Conservation (phyloP, 2,329 filamentous ascomycete species). For the Ophiostoma sp. region DNA sequence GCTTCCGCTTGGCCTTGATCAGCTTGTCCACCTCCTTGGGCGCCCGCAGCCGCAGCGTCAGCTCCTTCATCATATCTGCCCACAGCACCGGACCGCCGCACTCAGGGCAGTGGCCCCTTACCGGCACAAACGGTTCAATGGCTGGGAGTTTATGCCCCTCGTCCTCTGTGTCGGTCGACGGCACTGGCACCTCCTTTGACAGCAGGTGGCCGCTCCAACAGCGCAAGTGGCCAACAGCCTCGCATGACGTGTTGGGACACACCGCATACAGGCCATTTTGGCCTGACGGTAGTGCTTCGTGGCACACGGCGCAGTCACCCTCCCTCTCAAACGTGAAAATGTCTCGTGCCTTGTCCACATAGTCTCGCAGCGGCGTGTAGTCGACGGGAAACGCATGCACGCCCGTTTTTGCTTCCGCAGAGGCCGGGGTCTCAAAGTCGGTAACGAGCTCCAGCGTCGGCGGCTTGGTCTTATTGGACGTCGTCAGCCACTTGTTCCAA, state of each 20-base stretch:
- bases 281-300: constrained; percentile 41
- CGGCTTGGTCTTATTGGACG: neutral
- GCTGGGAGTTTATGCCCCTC: neutral
- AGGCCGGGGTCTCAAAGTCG: neutral
- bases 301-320: constrained; percentile 52
- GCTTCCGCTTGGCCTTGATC: constrained; percentile 43
- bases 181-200: constrained; percentile 31
- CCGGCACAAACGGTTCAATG: constrained; percentile 54
- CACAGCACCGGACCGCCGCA: constrained; percentile 63
- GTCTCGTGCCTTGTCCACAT: constrained; percentile 51
- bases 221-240: constrained; percentile 54
- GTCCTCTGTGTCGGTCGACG: constrained; percentile 15
- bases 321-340: constrained; percentile 53
- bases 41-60: constrained; percentile 68
- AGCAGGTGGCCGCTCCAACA: constrained; percentile 56
- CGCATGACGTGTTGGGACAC: constrained; percentile 50
- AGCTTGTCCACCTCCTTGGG: constrained; percentile 64
- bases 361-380: constrained; percentile 48
- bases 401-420: neutral
- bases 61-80: constrained; percentile 74
- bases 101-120: constrained; percentile 62
- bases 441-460: neutral
- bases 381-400: constrained; percentile 53
- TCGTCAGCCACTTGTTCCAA: constrained; percentile 59
- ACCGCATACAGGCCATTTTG: constrained; percentile 50